Evolutionary conservation across 108 stramenopile species (phyloP), one percentile per base, ranked within the genome.

Genomic region (Discostella pseudostelligera): DNA sequence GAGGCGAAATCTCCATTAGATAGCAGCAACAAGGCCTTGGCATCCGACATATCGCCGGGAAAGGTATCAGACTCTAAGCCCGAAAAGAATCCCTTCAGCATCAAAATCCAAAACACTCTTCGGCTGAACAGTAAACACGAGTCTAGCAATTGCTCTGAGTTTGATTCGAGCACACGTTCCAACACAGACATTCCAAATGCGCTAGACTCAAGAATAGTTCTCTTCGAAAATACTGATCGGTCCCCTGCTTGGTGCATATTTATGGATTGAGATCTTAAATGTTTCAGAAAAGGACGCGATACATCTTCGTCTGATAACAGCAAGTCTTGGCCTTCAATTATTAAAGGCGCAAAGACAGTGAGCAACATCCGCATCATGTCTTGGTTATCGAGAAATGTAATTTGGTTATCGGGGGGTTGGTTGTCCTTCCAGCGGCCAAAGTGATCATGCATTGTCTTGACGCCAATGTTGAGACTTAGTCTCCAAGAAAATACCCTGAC

Each of bases 401-500:
- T 35, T 66, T 37, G n/a, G 20, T 21, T 5, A 32, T 47, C 39
- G 0, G 32, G 21, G 2, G 26, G 36, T 36, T 74, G 51, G 26
- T 13, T 49, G 29, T 39, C n/a, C 55, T 59, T 60, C 72, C 63
- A 65, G 16, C 2, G 13, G 21, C 16, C 11, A 10, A 77, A 21
- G 21, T 59, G 46, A 4, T 55, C 58, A 4, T 16, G 21, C 43
- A 69, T 11, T 3, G 19, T 32, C 13, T 59, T 55, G 24, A 66
- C 64, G 16, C 69, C 51, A 48, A 22, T 36, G 21, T 66, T 45
- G 12, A 78, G 62, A 5, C 57, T 56, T 10, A 73, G 48, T 40
- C 82, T 59, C 90, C 90, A 92, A 13, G 26, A 49, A 40, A 87
- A 80, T 14, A 86, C 53, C 24, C 81, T 72, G 14, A 81, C 25